phyloP scores from a whole-genome alignment of 169 alveolate species.

The Plasmodium coatneyi region DNA sequence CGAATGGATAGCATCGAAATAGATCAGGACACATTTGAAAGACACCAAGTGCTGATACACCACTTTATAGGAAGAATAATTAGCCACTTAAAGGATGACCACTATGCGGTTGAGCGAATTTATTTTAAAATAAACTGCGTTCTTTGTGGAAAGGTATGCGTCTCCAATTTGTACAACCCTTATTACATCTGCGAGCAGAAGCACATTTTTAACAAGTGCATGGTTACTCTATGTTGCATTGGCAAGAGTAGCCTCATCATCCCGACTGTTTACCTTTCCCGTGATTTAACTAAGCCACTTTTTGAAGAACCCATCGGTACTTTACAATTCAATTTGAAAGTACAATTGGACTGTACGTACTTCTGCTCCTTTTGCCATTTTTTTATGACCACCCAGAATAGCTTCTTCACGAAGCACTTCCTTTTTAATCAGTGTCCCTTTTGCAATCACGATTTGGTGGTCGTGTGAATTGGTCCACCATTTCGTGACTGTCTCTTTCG shows the following conservation, averaged over 20 bases:
- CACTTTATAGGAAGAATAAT: not conserved
- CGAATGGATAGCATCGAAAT: not conserved
- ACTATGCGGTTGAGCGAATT: constrained; percentile 23
- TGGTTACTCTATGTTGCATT: constrained; percentile 64
- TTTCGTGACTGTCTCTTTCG: not conserved
- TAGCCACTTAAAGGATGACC: not conserved
- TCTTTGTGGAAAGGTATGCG: constrained; percentile 25
- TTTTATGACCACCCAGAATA: constrained; percentile 39
- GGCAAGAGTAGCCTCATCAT: constrained; percentile 34
- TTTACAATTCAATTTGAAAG: constrained; percentile 8
- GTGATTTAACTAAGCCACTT: constrained; percentile 15
- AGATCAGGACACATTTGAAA: not conserved
- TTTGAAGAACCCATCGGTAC: not conserved
- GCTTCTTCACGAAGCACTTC: constrained; percentile 7
- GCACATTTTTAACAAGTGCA: constrained; percentile 67
- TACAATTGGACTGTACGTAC: not conserved
- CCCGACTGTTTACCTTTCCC: constrained; percentile 5
- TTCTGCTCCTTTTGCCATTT: constrained; percentile 60
- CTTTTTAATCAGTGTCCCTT: constrained; percentile 61
- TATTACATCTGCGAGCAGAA: constrained; percentile 61
- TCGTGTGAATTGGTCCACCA: not conserved
- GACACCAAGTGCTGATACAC: constrained; percentile 5
- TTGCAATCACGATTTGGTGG: constrained; percentile 26
- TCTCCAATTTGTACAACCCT: constrained; percentile 60
- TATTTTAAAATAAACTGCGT: constrained; percentile 42